Conservation (phyloP, 2,329 filamentous ascomycete genomes). For the Cercospora beticola region DNA sequence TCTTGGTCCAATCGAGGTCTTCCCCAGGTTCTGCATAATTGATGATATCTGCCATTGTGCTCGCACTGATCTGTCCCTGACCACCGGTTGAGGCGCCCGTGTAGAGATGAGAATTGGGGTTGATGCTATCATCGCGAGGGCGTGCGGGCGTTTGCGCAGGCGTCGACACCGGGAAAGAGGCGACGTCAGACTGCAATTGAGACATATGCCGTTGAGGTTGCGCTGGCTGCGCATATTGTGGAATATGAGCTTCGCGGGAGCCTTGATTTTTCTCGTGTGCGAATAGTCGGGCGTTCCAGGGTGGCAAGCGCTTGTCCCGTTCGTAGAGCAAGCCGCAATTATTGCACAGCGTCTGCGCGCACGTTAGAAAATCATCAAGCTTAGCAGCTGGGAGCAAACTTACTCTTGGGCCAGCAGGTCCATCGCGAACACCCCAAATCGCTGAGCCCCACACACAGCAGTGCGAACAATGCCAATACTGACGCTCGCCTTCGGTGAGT, state of each 20-base stretch:
- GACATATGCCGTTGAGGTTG: conserved; percentile 26
- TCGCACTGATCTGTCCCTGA: conserved; percentile 37
- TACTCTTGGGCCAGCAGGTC: conserved; percentile 71
- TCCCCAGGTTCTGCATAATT: conserved; percentile 43
- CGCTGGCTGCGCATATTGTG: conserved; percentile 20
- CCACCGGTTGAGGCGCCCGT: conserved; percentile 36
- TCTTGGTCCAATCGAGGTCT: conserved; percentile 42
- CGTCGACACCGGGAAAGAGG: conserved; percentile 31
- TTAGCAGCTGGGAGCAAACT: conserved; percentile 35
- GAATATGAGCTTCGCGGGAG: conserved; percentile 31
- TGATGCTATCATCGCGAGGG: conserved; percentile 21
- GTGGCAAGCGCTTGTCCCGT: conserved; percentile 77
- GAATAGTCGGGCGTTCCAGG: conserved; percentile 72
- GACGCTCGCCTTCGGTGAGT: conserved; percentile 71
- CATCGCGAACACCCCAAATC: conserved; percentile 93
- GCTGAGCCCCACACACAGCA: conserved; percentile 85
- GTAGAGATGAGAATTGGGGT: conserved; percentile 38
- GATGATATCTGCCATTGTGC: conserved; percentile 38
- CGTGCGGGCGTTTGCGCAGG: conserved; percentile 15
- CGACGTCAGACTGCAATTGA: conserved; percentile 35
- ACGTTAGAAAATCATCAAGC: conserved; percentile 8
- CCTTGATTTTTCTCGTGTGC: conserved; percentile 44
- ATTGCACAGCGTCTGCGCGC: conserved; percentile 74
- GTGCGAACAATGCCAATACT: conserved; percentile 83
- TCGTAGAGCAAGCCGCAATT: conserved; percentile 91